Percentiles rank a stretch among this genome's conserved stretches.
phyloP scores from a whole-genome alignment of 148 eudicot genomes.

The Dianthus caryophyllus region DNA sequence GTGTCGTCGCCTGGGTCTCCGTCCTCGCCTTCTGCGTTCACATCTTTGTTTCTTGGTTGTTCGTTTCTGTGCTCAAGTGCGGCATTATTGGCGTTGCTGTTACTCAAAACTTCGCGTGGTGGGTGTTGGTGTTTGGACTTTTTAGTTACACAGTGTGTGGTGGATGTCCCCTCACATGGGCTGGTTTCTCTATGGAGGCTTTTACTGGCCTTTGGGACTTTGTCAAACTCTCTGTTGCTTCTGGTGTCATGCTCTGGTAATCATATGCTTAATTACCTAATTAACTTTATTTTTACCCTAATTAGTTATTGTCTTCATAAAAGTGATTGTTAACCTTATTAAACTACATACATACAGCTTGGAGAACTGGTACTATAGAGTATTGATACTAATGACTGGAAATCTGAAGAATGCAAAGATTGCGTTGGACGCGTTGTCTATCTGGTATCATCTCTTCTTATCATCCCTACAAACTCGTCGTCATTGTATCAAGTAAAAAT shows the following conservation, averaged over 20 bases:
- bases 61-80: conserved; percentile 26
- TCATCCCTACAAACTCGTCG: too few species aligned
- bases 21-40: conserved; percentile 33
- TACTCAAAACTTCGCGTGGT: conserved; percentile 42
- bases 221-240: conserved; percentile 42
- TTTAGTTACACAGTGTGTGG: conserved; percentile 34
- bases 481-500: too few species aligned
- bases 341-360: conserved; percentile 38
- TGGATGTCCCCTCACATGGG: conserved; percentile 49
- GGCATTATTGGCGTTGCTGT: conserved; percentile 33
- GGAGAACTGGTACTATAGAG: conserved; percentile 65
- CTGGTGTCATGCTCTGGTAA: conserved; percentile 58
- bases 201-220: conserved; percentile 54
- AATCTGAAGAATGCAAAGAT: conserved; percentile 52
- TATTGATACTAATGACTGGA: conserved; percentile 52
- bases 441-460: conserved; percentile 32
- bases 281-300: too few species aligned
- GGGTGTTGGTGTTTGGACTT: conserved; percentile 40
- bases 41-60: conserved; percentile 36
- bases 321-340: not conserved
- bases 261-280: not conserved
- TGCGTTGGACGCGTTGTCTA: conserved; percentile 54
- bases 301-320: too few species aligned
- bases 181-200: conserved; percentile 49
- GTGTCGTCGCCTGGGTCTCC: conserved; percentile 38